phyloP scores from a whole-genome alignment of 352 stramenopile species.

The Phytophthora citrophthora region DNA sequence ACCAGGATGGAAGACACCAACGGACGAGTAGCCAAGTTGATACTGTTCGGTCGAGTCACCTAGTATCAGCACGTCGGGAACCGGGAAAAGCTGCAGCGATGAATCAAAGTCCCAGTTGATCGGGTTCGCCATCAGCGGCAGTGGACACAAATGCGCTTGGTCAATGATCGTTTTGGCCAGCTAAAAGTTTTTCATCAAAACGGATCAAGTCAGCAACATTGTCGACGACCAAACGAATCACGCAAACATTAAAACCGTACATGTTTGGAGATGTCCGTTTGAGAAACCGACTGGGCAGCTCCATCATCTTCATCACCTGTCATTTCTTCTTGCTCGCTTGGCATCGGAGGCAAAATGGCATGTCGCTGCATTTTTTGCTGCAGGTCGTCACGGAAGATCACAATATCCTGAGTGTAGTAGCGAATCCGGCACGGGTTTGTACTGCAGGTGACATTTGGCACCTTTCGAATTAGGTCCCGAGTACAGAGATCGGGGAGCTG shows the following conservation, averaged over 20 bases:
- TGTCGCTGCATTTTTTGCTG: slow-evolving; percentile 92
- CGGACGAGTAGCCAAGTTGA: slow-evolving; percentile 81
- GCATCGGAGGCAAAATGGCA: slow-evolving; percentile 71
- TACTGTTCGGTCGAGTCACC: slow-evolving; percentile 85
- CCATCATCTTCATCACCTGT: slow-evolving; percentile 29
- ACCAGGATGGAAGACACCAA: slow-evolving; percentile 82
- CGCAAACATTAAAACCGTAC: slow-evolving; percentile 33
- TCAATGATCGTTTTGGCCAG: slow-evolving; percentile 91
- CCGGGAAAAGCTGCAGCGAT: slow-evolving; percentile 91
- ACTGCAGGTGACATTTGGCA: slow-evolving; percentile 82
- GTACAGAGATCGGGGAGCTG: slow-evolving; percentile 79
- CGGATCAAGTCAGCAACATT: slow-evolving; percentile 11
- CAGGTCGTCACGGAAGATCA: slow-evolving; percentile 93
- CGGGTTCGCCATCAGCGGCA: slow-evolving; percentile 87
- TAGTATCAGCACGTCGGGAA: slow-evolving; percentile 90
- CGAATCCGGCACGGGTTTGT: slow-evolving; percentile 95
- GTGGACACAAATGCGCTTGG: slow-evolving; percentile 93
- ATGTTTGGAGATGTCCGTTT: slow-evolving; percentile 86
- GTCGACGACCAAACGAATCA: slow-evolving; percentile 1
- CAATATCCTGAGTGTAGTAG: slow-evolving; percentile 93
- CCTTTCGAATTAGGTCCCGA: slow-evolving; percentile 64
- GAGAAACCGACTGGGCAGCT: slow-evolving; percentile 29
- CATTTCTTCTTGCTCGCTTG: slow-evolving; percentile 43
- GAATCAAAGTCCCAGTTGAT: slow-evolving; percentile 96
- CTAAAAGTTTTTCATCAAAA: slow-evolving; percentile 28